Evolutionary conservation across 2,329 filamentous ascomycete species (phyloP).

Genomic region (Colletotrichum sidae): DNA sequence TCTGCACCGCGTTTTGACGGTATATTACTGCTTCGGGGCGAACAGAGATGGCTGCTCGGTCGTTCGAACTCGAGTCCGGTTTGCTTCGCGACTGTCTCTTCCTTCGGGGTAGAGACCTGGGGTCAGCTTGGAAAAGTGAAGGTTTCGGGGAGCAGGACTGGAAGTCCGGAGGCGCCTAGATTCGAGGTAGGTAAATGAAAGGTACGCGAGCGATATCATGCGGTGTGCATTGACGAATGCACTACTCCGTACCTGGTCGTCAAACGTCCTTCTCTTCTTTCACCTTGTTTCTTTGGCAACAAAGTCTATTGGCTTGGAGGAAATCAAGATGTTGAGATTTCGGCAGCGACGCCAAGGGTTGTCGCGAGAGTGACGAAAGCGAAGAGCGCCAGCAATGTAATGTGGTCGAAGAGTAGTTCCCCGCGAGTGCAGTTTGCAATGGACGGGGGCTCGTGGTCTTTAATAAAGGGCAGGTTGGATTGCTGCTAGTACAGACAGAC

Average conservation of each 20-base stretch:
- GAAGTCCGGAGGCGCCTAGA: conserved; percentile 24
- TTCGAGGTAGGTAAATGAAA: not conserved
- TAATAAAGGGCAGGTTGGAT: conserved; percentile 27
- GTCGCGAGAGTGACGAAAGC: not conserved
- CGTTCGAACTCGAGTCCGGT: too few species aligned
- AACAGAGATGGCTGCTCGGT: too few species aligned
- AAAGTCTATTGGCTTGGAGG: conserved; percentile 3
- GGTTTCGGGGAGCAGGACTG: conserved; percentile 17
- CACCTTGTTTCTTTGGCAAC: not conserved
- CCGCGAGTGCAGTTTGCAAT: conserved; percentile 5
- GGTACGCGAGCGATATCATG: conserved; percentile 12
- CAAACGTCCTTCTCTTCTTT: not conserved
- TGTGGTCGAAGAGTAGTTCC: conserved; percentile 1
- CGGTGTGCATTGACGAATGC: conserved; percentile 23
- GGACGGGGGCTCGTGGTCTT: conserved; percentile 25
- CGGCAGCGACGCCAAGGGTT: too few species aligned
- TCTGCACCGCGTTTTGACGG: too few species aligned
- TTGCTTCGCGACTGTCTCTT: too few species aligned
- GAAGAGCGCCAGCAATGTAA: not conserved
- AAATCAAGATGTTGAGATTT: not conserved
- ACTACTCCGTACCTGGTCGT: conserved; percentile 14
- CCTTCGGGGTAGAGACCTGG: not conserved
- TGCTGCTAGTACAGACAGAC: conserved; percentile 10
- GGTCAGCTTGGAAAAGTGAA: not conserved
- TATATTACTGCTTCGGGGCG: too few species aligned